Evolutionary conservation across 495 filamentous ascomycete species (phyloP).

Genomic region (Corynascus novoguineensis): DNA sequence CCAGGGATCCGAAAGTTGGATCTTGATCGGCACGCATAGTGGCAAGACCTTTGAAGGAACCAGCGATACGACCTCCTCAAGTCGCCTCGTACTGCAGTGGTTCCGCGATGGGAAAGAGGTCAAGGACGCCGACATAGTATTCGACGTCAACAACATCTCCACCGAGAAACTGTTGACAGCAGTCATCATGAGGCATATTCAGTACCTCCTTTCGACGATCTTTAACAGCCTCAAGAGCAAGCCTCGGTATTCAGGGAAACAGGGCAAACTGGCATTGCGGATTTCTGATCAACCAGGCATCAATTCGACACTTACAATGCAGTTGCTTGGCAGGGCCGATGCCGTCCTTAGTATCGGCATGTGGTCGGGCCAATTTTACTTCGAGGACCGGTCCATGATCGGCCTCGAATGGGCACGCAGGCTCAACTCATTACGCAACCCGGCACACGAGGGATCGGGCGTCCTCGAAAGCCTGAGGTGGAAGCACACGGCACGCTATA

Average conservation of each 20-base stretch:
- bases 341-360: conserved; percentile 64
- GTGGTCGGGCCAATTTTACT: conserved; percentile 52
- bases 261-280: conserved; percentile 49
- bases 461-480: conserved; percentile 56
- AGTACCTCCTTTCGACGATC: conserved; percentile 56
- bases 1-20: conserved; percentile 71
- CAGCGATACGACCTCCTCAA: conserved; percentile 36
- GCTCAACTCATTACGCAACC: conserved; percentile 50
- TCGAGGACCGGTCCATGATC: not conserved
- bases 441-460: conserved; percentile 48
- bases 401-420: conserved; percentile 25
- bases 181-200: conserved; percentile 69
- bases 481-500: conserved; percentile 53
- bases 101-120: conserved; percentile 74
- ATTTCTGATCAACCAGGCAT: conserved; percentile 55
- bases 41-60: conserved; percentile 42
- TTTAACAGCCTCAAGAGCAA: conserved; percentile 51
- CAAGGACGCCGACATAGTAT: conserved; percentile 54
- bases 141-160: conserved; percentile 63
- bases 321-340: conserved; percentile 54
- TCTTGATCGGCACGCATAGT: conserved; percentile 76
- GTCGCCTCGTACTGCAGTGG: conserved; percentile 66
- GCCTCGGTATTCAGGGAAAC: conserved; percentile 52
- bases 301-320: conserved; percentile 61
- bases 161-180: conserved; percentile 65